These are phyloP conservation scores for Cyclostephanos tholiformis DNA, from an alignment of 108 stramenopile genomes.

Conservation along the genomic window DNA sequence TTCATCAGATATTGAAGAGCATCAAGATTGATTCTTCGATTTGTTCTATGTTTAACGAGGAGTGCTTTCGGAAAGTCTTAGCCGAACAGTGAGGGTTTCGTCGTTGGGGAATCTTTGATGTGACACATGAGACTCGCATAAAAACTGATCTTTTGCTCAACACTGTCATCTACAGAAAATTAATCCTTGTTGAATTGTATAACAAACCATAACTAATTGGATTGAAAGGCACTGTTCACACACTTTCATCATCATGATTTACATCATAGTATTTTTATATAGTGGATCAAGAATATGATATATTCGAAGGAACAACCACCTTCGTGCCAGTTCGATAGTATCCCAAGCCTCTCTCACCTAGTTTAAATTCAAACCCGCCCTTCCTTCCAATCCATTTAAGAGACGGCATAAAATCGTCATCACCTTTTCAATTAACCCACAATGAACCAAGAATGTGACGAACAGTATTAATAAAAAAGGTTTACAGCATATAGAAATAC, in stretches of 20 bases:
- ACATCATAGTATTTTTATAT: too few relatives aligned
- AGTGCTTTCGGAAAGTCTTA: too few relatives aligned
- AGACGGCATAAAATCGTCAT: conserved; percentile 78
- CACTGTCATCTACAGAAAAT: too few relatives aligned
- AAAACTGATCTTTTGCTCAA: too few relatives aligned
- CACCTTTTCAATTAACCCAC: conserved; percentile 35
- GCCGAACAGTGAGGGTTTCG: too few relatives aligned
- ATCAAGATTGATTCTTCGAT: neutral
- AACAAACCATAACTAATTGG: too few relatives aligned
- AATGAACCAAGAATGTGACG: neutral
- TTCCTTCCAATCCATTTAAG: conserved; percentile 73
- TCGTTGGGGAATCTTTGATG: too few relatives aligned
- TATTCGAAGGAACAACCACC: conserved; percentile 83
- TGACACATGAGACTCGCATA: too few relatives aligned
- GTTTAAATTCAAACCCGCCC: conserved; percentile 89
- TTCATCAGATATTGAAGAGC: neutral
- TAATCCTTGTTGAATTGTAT: too few relatives aligned
- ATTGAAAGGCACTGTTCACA: too few relatives aligned
- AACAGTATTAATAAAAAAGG: neutral
- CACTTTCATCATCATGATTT: too few relatives aligned
- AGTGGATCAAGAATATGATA: conserved; percentile 57
- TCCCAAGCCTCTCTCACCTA: conserved; percentile 84
- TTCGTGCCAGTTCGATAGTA: conserved; percentile 89
- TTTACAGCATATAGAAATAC: neutral
- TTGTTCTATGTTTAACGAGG: neutral